Evolutionary conservation across 202 grass and related monocot genomes (phyloP), one percentile per base, ranked within the genome.

Genomic region (Musa balbisiana): DNA sequence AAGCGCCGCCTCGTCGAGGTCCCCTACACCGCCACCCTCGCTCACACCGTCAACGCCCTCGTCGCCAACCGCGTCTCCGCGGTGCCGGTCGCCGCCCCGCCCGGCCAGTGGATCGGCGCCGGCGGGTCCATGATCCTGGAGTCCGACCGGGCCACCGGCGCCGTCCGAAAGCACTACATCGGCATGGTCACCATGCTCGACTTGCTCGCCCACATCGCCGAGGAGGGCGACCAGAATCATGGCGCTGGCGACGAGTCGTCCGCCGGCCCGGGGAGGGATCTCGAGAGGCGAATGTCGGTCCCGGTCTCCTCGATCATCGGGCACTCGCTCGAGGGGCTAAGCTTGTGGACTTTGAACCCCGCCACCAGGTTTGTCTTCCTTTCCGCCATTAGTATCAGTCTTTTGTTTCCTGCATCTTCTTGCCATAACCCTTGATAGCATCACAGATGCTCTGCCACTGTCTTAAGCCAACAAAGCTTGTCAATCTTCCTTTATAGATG

Each of bases 161-260:
- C 76, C 73, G 86, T 92, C 3, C 86, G 88, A 80, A 97, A 97
- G 90, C 93, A 97, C 82, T 97, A 97, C 82, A 92, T 97, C 79
- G 93, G 93, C 72, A 86, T 91, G 86, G 84, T 92, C 24, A 97
- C 85, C 69, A 89, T 97, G 90, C 84, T 97, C 75, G 90, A 92
- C 77, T 77, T 97, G 71, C 80, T 97, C 75, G 81, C 78, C 25
- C 86, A 97, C 83, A 89, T 97, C 64, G 84, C 90, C 2, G 84
- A 88, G 33, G 71, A 49, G 26, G 73, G 60, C 62, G 82, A 76
- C 16, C 82, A 67, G 5, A 72, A 21, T 23, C 55, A 19, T 2
- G 23, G 55, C 55, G 71, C 64, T 12, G 64, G 0, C 33, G 64
- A 50, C 6, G 58, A 17, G 4, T 43, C 33, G 4, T 43, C 33